Conservation (phyloP, 768 basidiomycete genomes). For the Termitomyces sp. region DNA sequence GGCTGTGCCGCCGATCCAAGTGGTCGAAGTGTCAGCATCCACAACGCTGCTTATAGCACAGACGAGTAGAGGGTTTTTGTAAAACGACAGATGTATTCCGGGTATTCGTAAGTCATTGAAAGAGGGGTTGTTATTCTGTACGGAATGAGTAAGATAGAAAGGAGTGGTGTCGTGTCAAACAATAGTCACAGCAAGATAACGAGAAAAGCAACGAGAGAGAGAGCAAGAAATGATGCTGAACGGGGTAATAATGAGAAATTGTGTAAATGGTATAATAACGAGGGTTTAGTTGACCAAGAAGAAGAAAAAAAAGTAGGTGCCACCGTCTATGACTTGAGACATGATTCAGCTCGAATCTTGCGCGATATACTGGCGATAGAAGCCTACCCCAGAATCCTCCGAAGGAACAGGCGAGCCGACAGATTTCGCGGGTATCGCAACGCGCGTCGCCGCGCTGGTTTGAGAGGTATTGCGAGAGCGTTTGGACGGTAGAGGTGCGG, state of each 20-base stretch:
- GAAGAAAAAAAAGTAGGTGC: background rate
- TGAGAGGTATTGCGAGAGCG: slow-evolving; percentile 71
- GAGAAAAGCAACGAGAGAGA: slow-evolving; percentile 9
- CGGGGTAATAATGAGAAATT: slow-evolving; percentile 10
- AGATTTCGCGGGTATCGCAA: slow-evolving; percentile 33
- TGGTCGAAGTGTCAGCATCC: slow-evolving; percentile 92
- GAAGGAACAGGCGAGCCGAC: slow-evolving; percentile 70
- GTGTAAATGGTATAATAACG: slow-evolving; percentile 14
- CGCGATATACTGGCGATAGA: slow-evolving; percentile 78
- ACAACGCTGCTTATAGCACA: slow-evolving; percentile 80
- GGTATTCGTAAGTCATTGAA: slow-evolving; percentile 4
- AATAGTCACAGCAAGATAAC: slow-evolving; percentile 13
- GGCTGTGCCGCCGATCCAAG: slow-evolving; percentile 93
- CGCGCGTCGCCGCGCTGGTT: slow-evolving; percentile 54
- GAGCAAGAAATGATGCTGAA: slow-evolving; percentile 13
- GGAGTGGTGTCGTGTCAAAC: slow-evolving; percentile 13
- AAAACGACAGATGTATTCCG: slow-evolving; percentile 10
- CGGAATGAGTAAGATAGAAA: slow-evolving; percentile 12
- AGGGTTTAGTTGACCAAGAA: background rate
- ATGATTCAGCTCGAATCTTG: slow-evolving; percentile 62
- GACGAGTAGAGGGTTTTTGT: slow-evolving; percentile 17
- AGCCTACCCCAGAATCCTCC: slow-evolving; percentile 78
- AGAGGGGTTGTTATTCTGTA: background rate
- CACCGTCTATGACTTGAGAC: slow-evolving; percentile 21
- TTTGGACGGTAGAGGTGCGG: slow-evolving; percentile 37